A percentile compares a stretch with the other conserved stretches of the same genome.
Evolutionary conservation across 441 rosid genomes (phyloP).

Genomic region (Pelargonium myrrhifolium): DNA sequence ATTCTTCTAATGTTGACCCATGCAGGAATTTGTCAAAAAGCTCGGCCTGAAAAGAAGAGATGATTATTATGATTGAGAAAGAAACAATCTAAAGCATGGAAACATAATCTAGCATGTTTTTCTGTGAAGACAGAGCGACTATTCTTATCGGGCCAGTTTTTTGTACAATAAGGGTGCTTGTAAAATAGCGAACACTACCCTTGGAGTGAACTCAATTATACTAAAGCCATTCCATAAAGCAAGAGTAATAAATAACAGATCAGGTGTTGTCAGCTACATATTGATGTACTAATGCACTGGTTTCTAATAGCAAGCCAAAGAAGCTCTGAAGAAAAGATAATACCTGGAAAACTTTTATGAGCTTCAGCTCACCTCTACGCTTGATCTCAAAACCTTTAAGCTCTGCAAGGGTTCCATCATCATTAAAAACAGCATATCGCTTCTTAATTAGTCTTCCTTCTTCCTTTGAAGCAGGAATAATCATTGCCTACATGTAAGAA

Average conservation of each 20-base stretch:
- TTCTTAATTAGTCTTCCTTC: slow-evolving; percentile 93
- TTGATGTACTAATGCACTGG: background rate
- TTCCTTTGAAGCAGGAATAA: slow-evolving; percentile 98
- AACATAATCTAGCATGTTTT: slow-evolving; percentile 1
- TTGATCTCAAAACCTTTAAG: slow-evolving; percentile 99
- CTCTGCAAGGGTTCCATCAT: slow-evolving; percentile 98
- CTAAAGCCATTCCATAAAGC: background rate
- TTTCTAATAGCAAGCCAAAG: slow-evolving; percentile 2
- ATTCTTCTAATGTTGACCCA: slow-evolving; percentile 86
- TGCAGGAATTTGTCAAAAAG: slow-evolving; percentile 93
- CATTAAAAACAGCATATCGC: slow-evolving; percentile 97
- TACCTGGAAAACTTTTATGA: slow-evolving; percentile 96
- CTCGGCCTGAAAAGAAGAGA: slow-evolving; percentile 59
- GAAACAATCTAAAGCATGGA: slow-evolving; percentile 7
- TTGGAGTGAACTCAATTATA: background rate
- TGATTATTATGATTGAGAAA: slow-evolving; percentile 15
- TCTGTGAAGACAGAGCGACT: background rate
- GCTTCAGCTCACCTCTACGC: slow-evolving; percentile 98
- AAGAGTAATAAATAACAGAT: background rate
- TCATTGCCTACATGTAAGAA: slow-evolving; percentile 71
- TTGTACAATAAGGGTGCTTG: background rate
- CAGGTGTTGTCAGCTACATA: background rate
- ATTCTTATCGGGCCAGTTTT: background rate
- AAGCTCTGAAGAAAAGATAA: slow-evolving; percentile 14
- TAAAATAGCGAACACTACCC: too few species aligned